A percentile compares a stretch with the other conserved stretches of the same genome.
Evolutionary conservation across 163 green algal genomes (phyloP).

Genomic region (Scenedesmus sp.): DNA sequence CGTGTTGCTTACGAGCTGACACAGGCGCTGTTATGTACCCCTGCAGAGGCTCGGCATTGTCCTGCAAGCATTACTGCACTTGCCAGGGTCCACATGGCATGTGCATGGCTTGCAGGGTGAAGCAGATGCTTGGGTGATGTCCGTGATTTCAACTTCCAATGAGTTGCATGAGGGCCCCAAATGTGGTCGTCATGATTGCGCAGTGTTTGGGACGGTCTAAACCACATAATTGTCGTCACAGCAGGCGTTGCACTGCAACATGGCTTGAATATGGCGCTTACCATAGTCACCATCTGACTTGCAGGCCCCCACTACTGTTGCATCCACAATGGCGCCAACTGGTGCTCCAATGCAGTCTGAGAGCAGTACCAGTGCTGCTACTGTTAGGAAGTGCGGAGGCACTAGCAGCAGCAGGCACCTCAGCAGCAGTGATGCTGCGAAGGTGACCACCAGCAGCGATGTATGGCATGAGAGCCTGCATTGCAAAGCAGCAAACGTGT

Average conservation of each 20-base stretch:
- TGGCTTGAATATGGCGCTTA: background rate
- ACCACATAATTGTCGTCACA: too few species aligned
- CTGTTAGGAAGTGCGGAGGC: constrained; percentile 10
- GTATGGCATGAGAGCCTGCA: constrained; percentile 27
- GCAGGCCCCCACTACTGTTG: constrained; percentile 52
- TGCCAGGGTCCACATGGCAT: background rate
- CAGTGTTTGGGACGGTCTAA: too few species aligned
- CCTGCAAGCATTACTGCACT: background rate
- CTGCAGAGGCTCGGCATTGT: background rate
- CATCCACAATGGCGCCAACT: constrained; percentile 56
- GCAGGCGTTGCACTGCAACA: too few species aligned
- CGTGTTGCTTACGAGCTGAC: too few species aligned
- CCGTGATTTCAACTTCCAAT: too few species aligned
- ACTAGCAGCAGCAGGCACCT: constrained; percentile 19
- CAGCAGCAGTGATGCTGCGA: constrained; percentile 16
- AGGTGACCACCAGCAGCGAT: constrained; percentile 52
- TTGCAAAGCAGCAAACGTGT: background rate
- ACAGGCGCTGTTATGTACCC: too few species aligned
- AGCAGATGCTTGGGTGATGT: background rate
- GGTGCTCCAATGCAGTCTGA: constrained; percentile 51
- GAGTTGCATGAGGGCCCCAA: too few species aligned
- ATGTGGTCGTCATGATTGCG: too few species aligned
- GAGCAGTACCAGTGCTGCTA: constrained; percentile 43
- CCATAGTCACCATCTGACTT: constrained; percentile 61
- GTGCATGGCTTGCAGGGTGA: background rate